These are phyloP conservation scores for Sclerotinia borealis DNA, from an alignment of 2,329 filamentous ascomycete genomes.

Conservation along the genomic window DNA sequence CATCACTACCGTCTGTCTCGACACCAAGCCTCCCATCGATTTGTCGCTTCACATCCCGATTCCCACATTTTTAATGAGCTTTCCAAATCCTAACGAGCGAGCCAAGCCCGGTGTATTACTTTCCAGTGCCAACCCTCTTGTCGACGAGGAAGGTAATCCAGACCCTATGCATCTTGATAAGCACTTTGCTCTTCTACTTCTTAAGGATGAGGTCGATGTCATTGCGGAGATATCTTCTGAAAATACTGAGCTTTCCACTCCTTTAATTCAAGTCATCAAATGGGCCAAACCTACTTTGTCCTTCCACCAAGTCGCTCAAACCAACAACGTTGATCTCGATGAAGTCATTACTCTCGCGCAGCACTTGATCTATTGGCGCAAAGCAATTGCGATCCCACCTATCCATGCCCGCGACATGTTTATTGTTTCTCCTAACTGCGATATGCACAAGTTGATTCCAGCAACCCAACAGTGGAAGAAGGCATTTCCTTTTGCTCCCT, in stretches of 20 bases:
- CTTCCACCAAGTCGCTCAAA: slow-evolving; percentile 65
- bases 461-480: slow-evolving; percentile 68
- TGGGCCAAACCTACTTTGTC: slow-evolving; percentile 64
- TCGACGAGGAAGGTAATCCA: slow-evolving; percentile 60
- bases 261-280: slow-evolving; percentile 75
- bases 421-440: slow-evolving; percentile 84
- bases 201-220: slow-evolving; percentile 73
- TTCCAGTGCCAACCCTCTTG: slow-evolving; percentile 75
- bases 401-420: slow-evolving; percentile 87
- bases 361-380: slow-evolving; percentile 93
- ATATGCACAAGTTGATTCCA: slow-evolving; percentile 62
- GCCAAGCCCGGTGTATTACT: slow-evolving; percentile 75
- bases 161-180: slow-evolving; percentile 69
- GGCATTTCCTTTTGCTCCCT: slow-evolving; percentile 76
- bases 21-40: slow-evolving; percentile 49
- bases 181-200: slow-evolving; percentile 78
- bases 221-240: slow-evolving; percentile 71
- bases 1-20: slow-evolving; percentile 78
- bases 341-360: slow-evolving; percentile 84
- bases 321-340: slow-evolving; percentile 65
- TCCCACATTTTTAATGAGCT: slow-evolving; percentile 62
- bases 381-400: slow-evolving; percentile 84
- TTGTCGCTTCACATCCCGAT: slow-evolving; percentile 60
- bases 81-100: slow-evolving; percentile 62
- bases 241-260: slow-evolving; percentile 66